Base-by-base conservation (phyloP, 2,329 filamentous ascomycete genomes). In the Juglanconis juglandina region DNA sequence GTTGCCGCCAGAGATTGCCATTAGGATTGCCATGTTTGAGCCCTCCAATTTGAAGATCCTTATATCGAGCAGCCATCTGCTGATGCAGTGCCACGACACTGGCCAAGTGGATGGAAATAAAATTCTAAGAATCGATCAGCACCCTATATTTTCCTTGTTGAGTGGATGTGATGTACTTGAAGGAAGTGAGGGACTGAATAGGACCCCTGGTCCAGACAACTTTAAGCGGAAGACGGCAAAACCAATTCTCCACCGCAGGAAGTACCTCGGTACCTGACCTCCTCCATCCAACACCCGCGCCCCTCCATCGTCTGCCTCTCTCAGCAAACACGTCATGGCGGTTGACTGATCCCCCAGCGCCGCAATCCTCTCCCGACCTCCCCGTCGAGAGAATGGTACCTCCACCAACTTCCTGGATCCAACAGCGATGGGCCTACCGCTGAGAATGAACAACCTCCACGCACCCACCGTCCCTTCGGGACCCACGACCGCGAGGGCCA, bases 401-500 rank as follows among this genome's bases (percentile, higher is more conserved):
- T 63, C 34, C 32, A 39, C 41, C 37, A 32, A 56, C 24, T 4
- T 41, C 11, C 41, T 52, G 17, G 39, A 50, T 46, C 56, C 51
- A 49, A 56, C 42, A 56, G 48, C 44, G 62, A 72, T 72, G 70
- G 72, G 71, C 61, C 68, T 73, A 63, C 73, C 68, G 58, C 70
- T 74, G 64, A 75, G 70, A 68, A 86, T 86, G 83, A 75, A 79
- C 65, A 84, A 79, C 67, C 69, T 87, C 56, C 82, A 85, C 68
- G 82, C 83, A 63, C 83, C 83, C 2, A 86, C 83, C 9, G 77
- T 86, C 66, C 81, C 88, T 60, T 93, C 92, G 47, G 93, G 92
- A 63, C 90, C 91, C 39, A 88, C 87, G 9, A 88, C 87, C 59
- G 81, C 81, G 34, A 78, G 81, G 47, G 66, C 75, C 44, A 76